A percentile compares a stretch with the other conserved stretches of the same genome.
Evolutionary conservation across 495 filamentous ascomycete species (phyloP).

Genomic region (Podospora sp.): DNA sequence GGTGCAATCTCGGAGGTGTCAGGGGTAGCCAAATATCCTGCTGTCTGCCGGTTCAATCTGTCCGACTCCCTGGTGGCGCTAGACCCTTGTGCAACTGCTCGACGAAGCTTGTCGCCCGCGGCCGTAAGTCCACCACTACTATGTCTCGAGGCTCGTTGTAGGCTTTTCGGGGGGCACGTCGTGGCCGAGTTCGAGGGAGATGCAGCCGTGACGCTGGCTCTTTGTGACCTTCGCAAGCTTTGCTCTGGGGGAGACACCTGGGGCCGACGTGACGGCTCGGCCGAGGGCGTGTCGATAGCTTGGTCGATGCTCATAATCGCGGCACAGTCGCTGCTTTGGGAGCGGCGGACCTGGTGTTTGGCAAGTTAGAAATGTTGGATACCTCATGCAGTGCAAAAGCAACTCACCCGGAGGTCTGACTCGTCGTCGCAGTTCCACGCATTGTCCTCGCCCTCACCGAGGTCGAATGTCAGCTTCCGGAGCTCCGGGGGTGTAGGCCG

Average conservation of each 20-base stretch:
- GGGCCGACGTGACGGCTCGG: slow-evolving; percentile 29
- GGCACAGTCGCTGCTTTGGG: slow-evolving; percentile 37
- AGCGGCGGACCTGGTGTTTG: slow-evolving; percentile 34
- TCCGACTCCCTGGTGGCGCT: slow-evolving; percentile 30
- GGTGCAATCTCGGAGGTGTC: slow-evolving; percentile 46
- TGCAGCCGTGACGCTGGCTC: slow-evolving; percentile 32
- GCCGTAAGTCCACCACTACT: slow-evolving; percentile 19
- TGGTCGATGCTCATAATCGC: slow-evolving; percentile 38
- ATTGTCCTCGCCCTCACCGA: slow-evolving; percentile 56
- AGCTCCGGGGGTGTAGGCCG: slow-evolving; percentile 77
- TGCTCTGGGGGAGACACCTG: slow-evolving; percentile 26
- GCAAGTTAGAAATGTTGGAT: slow-evolving; percentile 17
- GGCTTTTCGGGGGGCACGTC: slow-evolving; percentile 30
- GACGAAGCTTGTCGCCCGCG: slow-evolving; percentile 45
- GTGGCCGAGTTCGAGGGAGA: slow-evolving; percentile 38
- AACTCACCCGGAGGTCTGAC: slow-evolving; percentile 24
- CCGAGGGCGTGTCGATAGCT: slow-evolving; percentile 36
- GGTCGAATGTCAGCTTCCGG: slow-evolving; percentile 70
- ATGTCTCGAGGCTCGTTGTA: slow-evolving; percentile 31
- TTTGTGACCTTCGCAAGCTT: slow-evolving; percentile 28
- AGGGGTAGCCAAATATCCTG: slow-evolving; percentile 51
- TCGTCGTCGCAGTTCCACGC: slow-evolving; percentile 69
- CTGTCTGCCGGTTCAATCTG: slow-evolving; percentile 27
- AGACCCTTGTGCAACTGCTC: slow-evolving; percentile 34
- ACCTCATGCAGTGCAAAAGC: not conserved